A percentile compares a stretch with the other conserved stretches of the same genome.
phyloP scores from a whole-genome alignment of 1,284 basidiomycete genomes.

The Naganishia albida region DNA sequence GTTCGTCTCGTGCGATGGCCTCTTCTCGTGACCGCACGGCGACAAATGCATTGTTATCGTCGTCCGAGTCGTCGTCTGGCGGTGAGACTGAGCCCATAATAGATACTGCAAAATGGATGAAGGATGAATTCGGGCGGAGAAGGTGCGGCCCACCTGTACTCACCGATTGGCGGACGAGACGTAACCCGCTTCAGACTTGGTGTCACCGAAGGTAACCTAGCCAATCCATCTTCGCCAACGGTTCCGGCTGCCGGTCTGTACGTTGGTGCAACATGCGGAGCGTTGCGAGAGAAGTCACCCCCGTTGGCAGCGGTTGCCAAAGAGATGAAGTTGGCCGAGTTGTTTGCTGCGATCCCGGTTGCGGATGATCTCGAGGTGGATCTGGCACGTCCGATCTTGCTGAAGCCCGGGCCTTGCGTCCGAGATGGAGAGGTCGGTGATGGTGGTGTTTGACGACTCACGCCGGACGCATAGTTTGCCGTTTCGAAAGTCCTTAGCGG shows the following conservation, averaged over 20 bases:
- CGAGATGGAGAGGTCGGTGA: conserved; percentile 7
- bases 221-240: conserved; percentile 1
- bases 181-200: conserved; percentile 19
- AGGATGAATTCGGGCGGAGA: background rate
- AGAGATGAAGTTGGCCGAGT: conserved; percentile 9
- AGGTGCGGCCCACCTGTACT: background rate
- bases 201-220: conserved; percentile 7
- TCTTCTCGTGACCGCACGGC: conserved; percentile 47
- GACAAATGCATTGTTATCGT: conserved; percentile 38
- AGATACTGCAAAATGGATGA: background rate
- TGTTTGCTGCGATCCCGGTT: conserved; percentile 22
- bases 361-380: conserved; percentile 12
- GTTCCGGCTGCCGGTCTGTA: background rate
- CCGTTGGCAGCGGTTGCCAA: conserved; percentile 18
- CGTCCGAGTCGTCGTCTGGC: conserved; percentile 45
- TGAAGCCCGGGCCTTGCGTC: background rate
- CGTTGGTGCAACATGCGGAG: conserved; percentile 4
- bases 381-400: conserved; percentile 17
- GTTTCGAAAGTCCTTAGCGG: conserved; percentile 19
- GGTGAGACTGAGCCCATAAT: conserved; percentile 27
- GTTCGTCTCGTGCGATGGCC: conserved; percentile 32
- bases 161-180: conserved; percentile 19
- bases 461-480: background rate
- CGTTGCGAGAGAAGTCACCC: background rate
- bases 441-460: background rate